A percentile compares a stretch with the other conserved stretches of the same genome.
Evolutionary conservation across 1,284 basidiomycete genomes (phyloP).

Genomic region (Rhodotorula sp.): DNA sequence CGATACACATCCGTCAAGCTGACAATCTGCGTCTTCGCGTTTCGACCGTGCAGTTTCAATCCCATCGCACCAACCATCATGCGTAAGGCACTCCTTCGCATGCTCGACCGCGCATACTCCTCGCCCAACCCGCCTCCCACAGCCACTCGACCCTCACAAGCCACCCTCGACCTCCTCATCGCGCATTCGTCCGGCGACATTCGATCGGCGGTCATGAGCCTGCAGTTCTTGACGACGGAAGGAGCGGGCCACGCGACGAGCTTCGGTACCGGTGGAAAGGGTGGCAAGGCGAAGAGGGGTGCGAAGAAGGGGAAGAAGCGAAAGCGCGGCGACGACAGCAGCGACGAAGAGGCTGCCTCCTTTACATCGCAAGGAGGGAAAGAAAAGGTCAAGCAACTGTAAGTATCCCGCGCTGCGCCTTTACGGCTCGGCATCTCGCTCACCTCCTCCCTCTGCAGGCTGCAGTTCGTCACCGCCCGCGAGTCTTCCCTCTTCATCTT

Average conservation of each 20-base stretch:
- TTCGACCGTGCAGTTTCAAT: constrained; percentile 62
- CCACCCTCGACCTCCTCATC: constrained; percentile 68
- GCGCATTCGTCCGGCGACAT: constrained; percentile 84
- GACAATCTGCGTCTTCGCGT: no score
- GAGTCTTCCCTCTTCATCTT: constrained; percentile 87
- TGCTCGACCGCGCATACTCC: constrained; percentile 55
- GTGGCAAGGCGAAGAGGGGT: not conserved
- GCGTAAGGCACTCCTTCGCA: constrained; percentile 68
- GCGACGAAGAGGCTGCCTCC: not conserved
- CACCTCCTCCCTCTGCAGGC: constrained; percentile 56
- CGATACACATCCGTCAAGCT: no score
- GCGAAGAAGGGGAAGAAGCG: constrained; percentile 35
- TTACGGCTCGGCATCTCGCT: not conserved
- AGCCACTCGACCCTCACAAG: constrained; percentile 4
- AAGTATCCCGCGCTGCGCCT: constrained; percentile 31
- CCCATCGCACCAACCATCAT: constrained; percentile 84
- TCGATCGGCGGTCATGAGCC: constrained; percentile 83
- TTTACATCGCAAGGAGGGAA: constrained; percentile 31
- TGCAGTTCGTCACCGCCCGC: constrained; percentile 61
- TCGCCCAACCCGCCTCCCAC: constrained; percentile 25
- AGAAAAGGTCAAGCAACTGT: constrained; percentile 49
- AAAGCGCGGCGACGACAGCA: constrained; percentile 12
- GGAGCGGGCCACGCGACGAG: not conserved
- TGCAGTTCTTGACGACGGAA: constrained; percentile 65
- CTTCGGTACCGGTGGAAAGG: constrained; percentile 2